Conservation (phyloP, 441 rosid species). For the Cnidoscolus chayamansa region DNA sequence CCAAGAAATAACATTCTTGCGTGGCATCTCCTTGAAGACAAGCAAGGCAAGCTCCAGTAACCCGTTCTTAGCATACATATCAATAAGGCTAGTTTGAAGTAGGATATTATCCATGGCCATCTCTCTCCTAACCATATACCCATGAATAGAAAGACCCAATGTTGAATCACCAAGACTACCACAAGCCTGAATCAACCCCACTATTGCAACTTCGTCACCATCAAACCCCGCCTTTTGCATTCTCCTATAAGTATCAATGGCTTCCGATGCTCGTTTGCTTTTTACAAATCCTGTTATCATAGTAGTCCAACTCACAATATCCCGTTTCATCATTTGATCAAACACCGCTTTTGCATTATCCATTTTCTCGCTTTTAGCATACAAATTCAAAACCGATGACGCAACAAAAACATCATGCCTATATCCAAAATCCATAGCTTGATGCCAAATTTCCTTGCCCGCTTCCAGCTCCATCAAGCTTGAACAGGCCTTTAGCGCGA, state of each 20-base stretch:
- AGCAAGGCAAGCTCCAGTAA: conserved; percentile 46
- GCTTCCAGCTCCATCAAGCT: conserved; percentile 36
- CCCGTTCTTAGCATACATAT: conserved; percentile 74
- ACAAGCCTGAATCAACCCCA: conserved; percentile 68
- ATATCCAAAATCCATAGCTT: conserved; percentile 54
- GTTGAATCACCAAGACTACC: conserved; percentile 42
- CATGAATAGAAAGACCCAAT: conserved; percentile 57
- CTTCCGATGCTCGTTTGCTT: conserved; percentile 42
- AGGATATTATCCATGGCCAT: conserved; percentile 44
- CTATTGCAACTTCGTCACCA: conserved; percentile 50
- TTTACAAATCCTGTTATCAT: conserved; percentile 58
- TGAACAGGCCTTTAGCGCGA: conserved; percentile 65
- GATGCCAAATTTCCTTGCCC: conserved; percentile 53
- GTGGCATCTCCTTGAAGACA: conserved; percentile 42
- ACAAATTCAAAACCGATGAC: conserved; percentile 66
- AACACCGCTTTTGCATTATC: conserved; percentile 49
- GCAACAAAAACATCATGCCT: conserved; percentile 57
- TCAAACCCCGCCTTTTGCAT: conserved; percentile 59
- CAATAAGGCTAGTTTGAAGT: conserved; percentile 57
- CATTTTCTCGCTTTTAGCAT: conserved; percentile 47
- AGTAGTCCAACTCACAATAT: conserved; percentile 61
- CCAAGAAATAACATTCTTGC: conserved; percentile 61
- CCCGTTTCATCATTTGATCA: conserved; percentile 50
- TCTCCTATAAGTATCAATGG: conserved; percentile 42
- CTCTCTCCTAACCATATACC: conserved; percentile 45